Evolutionary conservation across 2,329 filamentous ascomycete species (phyloP).

Genomic region (Cordyceps fumosorosea): DNA sequence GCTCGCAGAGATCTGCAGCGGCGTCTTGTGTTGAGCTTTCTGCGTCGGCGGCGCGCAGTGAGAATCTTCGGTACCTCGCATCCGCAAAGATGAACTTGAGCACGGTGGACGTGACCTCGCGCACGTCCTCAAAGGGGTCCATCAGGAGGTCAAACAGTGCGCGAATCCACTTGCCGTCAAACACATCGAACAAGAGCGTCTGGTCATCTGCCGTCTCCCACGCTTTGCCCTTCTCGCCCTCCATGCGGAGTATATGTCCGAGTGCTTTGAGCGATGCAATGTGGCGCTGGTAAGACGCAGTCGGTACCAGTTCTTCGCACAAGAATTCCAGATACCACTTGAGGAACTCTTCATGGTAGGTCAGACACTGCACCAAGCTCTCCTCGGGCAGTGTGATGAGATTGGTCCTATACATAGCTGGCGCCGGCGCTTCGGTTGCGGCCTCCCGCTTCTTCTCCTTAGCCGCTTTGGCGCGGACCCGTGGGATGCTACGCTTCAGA

Average conservation of each 20-base stretch:
- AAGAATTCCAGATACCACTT: conserved; percentile 69
- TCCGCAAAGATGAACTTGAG: conserved; percentile 43
- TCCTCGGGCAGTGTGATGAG: conserved; percentile 32
- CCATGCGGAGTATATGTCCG: conserved; percentile 59
- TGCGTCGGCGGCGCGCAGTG: not conserved
- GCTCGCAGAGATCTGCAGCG: conserved; percentile 33
- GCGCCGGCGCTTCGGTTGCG: not conserved
- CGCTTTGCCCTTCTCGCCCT: conserved; percentile 47
- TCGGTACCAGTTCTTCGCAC: conserved; percentile 66
- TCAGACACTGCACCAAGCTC: conserved; percentile 33
- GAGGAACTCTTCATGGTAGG: conserved; percentile 59
- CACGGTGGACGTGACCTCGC: conserved; percentile 49
- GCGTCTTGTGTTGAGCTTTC: conserved; percentile 2
- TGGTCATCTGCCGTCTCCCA: conserved; percentile 35
- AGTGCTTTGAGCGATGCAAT: conserved; percentile 72
- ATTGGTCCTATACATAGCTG: conserved; percentile 32
- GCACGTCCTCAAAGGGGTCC: conserved; percentile 90
- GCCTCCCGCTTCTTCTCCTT: conserved; percentile 24
- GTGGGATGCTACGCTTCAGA: conserved; percentile 39
- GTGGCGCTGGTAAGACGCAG: conserved; percentile 84
- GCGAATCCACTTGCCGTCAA: conserved; percentile 48
- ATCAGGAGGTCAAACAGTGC: conserved; percentile 72
- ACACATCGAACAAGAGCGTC: conserved; percentile 32
- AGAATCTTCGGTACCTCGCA: conserved; percentile 22
- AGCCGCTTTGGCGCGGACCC: conserved; percentile 28